A percentile compares a stretch with the other conserved stretches of the same genome.
Evolutionary conservation across 495 filamentous ascomycete genomes (phyloP).

Genomic region (Penicillium arizonense): DNA sequence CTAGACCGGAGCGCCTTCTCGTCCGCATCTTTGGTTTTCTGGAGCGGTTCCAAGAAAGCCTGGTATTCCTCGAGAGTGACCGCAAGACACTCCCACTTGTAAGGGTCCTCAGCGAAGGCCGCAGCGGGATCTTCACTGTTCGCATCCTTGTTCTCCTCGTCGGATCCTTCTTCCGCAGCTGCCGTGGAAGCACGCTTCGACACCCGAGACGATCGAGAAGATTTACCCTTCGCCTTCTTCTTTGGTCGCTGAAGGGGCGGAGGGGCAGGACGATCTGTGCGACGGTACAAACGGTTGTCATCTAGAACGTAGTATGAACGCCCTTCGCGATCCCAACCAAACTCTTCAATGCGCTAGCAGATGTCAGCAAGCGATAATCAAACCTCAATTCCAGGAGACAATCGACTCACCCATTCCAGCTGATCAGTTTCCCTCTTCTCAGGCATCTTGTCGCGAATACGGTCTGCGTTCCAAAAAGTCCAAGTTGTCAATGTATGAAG

Average conservation of each 20-base stretch:
- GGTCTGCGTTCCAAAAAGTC: constrained; percentile 81
- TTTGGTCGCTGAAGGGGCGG: constrained; percentile 55
- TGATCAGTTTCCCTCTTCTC: constrained; percentile 81
- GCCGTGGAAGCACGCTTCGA: constrained; percentile 65
- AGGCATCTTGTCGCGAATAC: constrained; percentile 81
- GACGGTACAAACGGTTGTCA: constrained; percentile 88
- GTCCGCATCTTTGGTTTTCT: constrained; percentile 72
- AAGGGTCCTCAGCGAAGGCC: constrained; percentile 38
- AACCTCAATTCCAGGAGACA: background rate
- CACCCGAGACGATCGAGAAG: constrained; percentile 63
- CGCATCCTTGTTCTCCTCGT: constrained; percentile 47
- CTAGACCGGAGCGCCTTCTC: constrained; percentile 73
- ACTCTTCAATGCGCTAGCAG: constrained; percentile 82
- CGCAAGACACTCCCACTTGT: constrained; percentile 88
- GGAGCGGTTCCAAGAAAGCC: constrained; percentile 65
- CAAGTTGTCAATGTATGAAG: constrained; percentile 89
- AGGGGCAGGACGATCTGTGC: constrained; percentile 65
- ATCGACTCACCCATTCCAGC: constrained; percentile 69
- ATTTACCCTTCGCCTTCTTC: constrained; percentile 75
- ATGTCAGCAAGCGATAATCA: constrained; percentile 12
- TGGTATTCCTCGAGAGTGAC: constrained; percentile 75
- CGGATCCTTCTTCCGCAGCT: constrained; percentile 53
- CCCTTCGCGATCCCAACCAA: constrained; percentile 83
- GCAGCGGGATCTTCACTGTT: constrained; percentile 19
- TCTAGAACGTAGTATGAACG: constrained; percentile 88